Percentiles rank a stretch among this genome's conserved stretches.
phyloP scores from a whole-genome alignment of 768 basidiomycete genomes.

The Galerina sulciceps region DNA sequence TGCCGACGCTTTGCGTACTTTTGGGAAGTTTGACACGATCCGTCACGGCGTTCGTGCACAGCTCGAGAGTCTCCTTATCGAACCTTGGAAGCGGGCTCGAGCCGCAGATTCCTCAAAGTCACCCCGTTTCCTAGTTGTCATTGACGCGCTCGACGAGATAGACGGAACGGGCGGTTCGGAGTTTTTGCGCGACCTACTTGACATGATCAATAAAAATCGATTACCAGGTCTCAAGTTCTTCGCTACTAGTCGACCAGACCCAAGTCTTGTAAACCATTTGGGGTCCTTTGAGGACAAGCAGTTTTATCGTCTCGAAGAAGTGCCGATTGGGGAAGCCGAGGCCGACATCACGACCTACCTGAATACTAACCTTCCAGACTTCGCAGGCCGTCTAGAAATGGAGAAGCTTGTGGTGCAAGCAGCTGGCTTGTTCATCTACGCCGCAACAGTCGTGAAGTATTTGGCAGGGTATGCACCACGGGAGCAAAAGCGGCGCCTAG shows the following conservation, averaged over 20 bases:
- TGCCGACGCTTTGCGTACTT: slow-evolving; percentile 14
- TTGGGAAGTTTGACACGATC: slow-evolving; percentile 7
- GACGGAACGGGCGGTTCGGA: too few species aligned
- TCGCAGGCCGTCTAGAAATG: slow-evolving; percentile 1
- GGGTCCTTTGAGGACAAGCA: slow-evolving; percentile 2
- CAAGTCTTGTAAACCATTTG: background rate
- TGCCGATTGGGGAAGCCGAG: background rate
- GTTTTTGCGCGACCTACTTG: background rate
- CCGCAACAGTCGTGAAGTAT: slow-evolving; percentile 16
- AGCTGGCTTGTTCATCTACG: slow-evolving; percentile 16
- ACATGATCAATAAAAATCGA: background rate
- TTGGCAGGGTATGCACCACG: background rate
- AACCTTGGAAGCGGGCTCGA: slow-evolving; percentile 13
- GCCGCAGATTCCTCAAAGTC: background rate
- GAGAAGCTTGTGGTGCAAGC: background rate
- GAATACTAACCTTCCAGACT: background rate
- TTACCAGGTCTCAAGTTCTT: slow-evolving; percentile 18
- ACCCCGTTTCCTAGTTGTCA: too few species aligned
- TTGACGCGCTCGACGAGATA: too few species aligned
- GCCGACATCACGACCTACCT: slow-evolving; percentile 12
- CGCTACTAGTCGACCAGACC: slow-evolving; percentile 18
- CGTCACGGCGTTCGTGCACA: slow-evolving; percentile 10
- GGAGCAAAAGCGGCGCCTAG: slow-evolving; percentile 6
- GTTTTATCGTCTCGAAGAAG: slow-evolving; percentile 16
- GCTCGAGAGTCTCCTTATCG: slow-evolving; percentile 14